Evolutionary conservation across 306 rosid genomes (phyloP), one percentile per base, ranked within the genome.

Genomic region (Oxytropis ochrocephala): DNA sequence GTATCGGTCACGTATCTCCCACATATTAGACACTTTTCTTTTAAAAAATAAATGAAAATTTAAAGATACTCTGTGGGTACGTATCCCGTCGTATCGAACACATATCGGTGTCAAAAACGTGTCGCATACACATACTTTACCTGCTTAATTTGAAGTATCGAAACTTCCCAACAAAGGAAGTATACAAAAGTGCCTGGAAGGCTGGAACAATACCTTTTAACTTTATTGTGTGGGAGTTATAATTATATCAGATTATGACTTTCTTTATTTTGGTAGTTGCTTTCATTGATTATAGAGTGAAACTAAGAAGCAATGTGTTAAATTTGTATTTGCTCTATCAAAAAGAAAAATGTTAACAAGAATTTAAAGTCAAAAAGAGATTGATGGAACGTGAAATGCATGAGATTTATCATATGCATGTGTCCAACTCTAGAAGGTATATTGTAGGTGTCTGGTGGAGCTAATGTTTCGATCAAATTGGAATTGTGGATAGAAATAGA

Each of bases 401-500:
- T 51, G 36, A 17, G 36, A 14, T 62, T 51, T 0, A 13, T 42
- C 16, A 51, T 58, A 69, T 61, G 70, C 63, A 48, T 63, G 74
- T 72, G 27, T 79, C 52, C 51, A 18, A 19, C 66, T 66, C 77
- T 70, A 69, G 59, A 54, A 79, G 54, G 6, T 62, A n/a, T 51
- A 69, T 17, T 8, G 43, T 16, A 13, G 61, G 39, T 33, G 10
- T 57, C 4, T 39, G 16, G 49, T 69, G 47, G 64, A 52, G 39
- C 36, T 60, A 66, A 6, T 72, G 70, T 49, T 58, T 72, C 41
- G 6, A 36, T 52, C 1, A 0, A 47, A 44, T 73, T 19, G 62
- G 67, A 14, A 73, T 36, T 73, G 3, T 52, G 3, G 27, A 52
- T 13, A 39, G n/a, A 32, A 9, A 43, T 33, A 36, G n/a, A 17